Percentiles rank a stretch among this genome's conserved stretches.
phyloP scores from a whole-genome alignment of 2,329 filamentous ascomycete genomes.

The Colletotrichum agaves region DNA sequence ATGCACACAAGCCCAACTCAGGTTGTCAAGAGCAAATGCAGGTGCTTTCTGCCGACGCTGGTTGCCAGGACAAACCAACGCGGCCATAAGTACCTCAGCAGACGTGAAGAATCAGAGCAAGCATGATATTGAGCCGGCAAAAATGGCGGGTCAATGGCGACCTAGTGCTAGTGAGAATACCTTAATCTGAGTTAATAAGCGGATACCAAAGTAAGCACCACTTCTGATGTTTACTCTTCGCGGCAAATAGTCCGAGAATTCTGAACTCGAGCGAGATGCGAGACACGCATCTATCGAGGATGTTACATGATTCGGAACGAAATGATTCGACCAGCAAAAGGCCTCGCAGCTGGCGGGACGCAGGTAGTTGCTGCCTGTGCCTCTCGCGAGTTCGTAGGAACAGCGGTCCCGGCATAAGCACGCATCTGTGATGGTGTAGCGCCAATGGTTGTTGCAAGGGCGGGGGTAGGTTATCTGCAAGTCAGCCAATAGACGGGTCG shows the following conservation, averaged over 20 bases:
- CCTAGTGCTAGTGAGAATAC: neutral
- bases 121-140: neutral
- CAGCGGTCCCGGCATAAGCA: conserved; percentile 23
- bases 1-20: neutral
- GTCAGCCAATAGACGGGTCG: conserved; percentile 34
- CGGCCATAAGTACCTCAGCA: too few relatives aligned
- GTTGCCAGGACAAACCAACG: neutral
- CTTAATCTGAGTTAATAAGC: neutral
- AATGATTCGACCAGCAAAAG: neutral
- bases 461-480: conserved; percentile 32
- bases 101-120: neutral
- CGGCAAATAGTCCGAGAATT: neutral
- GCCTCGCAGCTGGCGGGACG: neutral
- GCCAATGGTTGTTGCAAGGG: conserved; percentile 36
- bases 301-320: neutral
- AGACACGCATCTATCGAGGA: conserved; percentile 1
- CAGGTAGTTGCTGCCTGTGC: conserved; percentile 15
- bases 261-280: neutral
- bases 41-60: neutral
- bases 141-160: neutral
- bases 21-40: neutral
- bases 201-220: neutral
- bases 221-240: neutral
- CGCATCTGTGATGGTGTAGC: conserved; percentile 30
- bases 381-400: conserved; percentile 2